Evolutionary conservation across 768 basidiomycete genomes (phyloP), one percentile per base, ranked within the genome.

Genomic region (Leccinum barrowsii): DNA sequence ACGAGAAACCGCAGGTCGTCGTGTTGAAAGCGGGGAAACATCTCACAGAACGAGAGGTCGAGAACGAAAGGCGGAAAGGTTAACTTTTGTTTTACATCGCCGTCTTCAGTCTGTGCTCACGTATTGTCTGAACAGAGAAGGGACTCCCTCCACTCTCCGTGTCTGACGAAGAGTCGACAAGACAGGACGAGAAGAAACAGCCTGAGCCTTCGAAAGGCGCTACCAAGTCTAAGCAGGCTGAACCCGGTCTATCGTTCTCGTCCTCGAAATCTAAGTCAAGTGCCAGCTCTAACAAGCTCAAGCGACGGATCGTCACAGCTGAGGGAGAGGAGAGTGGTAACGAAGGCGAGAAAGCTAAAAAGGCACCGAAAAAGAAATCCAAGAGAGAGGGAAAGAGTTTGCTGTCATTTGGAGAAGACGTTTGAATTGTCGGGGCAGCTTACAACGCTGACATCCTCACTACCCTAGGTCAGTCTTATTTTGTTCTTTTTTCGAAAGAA

Each of bases 1-100:
- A 94, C 65, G 94, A 95, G 72, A 86, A 82, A 63, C 94, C 94
- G 3, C 90, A 92, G 68, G 85, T 97, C 7, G 92, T 97, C 3
- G 94, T 96, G 8, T 70, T 97, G 63, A 92, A 83, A 67, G 83
- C 88, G 63, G 94, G 94, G 26, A 95, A 92, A 69, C 94, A 97
- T 76, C 78, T 97, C 46, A 84, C 83, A 2, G 86, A 81, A 61
- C 75, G 81, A 55, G 91, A 96, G 66, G 92, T 80, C 4, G 87
- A 91, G 78, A 87, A 90, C 68, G 80, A 90, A 65, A 79, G 80
- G 55, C 82, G 90, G 55, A 84, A 81, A 79, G 89, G 91, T 91
- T 91, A 59, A 52, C 17, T 32, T 77, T 65, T 35, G 52, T 55
- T 15, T 62, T 40, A 3, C 19, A 3, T 26, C 50, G 47, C 26